Evolutionary conservation across 2,329 filamentous ascomycete genomes (phyloP), one percentile per base, ranked within the genome.

Genomic region (Ceratocystis cacaofunesta): DNA sequence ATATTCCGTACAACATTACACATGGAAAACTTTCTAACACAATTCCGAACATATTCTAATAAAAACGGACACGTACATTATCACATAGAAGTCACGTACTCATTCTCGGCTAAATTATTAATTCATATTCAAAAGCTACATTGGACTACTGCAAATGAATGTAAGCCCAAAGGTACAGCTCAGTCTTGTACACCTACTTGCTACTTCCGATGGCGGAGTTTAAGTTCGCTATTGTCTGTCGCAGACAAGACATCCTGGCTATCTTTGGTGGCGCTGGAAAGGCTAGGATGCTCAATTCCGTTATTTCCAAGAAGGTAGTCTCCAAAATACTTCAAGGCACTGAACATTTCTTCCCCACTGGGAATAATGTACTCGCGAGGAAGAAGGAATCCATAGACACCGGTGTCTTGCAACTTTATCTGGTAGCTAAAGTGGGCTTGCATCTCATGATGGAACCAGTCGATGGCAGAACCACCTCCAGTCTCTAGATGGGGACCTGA

Each of bases 381-480:
- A 3, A 97, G 78, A 61, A 99, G 77, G 73, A 97, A 99, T 0
- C 94, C 94, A 73, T 97, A 97, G 73, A 86, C 94, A 8, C 94
- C 94, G 0, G 89, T 94, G 73, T 99, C 94, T 61, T 94, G 82
- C 32, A 99, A 79, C 77, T 97, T 97, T 76, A 94, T 87, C 78
- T 97, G 94, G 74, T 95, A 97, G 67, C 90, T 89, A 73, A 90
- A 95, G 68, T 84, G 85, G 19, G 92, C 89, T 60, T 81, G 79
- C 68, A 97, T 76, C 71, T 95, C 88, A 70, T 95, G 89, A 73
- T 95, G 96, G 75, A 99, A 96, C 85, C 89, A 97, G 75, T 97
- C 94, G 52, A 97, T 84, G 1, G 89, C 90, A 61, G 89, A 92
- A 2, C 92, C 92, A 48, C 92, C 92, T 2, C 86, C 85, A 0